phyloP scores from a whole-genome alignment of 2,329 filamentous ascomycete genomes.

The Penicillium verrucosum region DNA sequence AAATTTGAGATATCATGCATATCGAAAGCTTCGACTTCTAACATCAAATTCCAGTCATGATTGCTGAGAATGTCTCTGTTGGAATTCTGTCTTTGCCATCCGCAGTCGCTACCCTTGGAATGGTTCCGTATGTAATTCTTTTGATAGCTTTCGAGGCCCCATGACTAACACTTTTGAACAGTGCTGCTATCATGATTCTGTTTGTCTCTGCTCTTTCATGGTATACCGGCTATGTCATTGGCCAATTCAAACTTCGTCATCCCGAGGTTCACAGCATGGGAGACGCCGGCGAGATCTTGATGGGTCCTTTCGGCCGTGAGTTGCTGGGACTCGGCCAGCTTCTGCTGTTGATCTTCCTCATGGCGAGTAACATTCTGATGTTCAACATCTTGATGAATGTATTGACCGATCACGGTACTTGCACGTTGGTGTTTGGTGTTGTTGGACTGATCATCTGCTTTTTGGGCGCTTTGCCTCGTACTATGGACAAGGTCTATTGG shows the following conservation, averaged over 20 bases:
- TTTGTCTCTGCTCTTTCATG: slow-evolving; percentile 54
- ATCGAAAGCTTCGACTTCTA: background rate
- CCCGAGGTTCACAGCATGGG: slow-evolving; percentile 64
- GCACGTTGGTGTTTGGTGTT: slow-evolving; percentile 62
- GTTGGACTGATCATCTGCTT: slow-evolving; percentile 58
- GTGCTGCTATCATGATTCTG: slow-evolving; percentile 53
- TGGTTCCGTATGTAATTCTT: slow-evolving; percentile 46
- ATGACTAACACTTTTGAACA: slow-evolving; percentile 12
- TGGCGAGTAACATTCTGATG: slow-evolving; percentile 67
- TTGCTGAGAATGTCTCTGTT: slow-evolving; percentile 58
- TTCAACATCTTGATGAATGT: slow-evolving; percentile 66
- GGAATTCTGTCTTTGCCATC: slow-evolving; percentile 57
- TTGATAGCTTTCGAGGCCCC: background rate
- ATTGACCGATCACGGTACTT: slow-evolving; percentile 59
- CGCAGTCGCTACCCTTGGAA: slow-evolving; percentile 52
- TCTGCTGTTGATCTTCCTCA: slow-evolving; percentile 64
- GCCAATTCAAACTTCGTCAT: slow-evolving; percentile 55
- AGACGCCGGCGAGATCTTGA: slow-evolving; percentile 62
- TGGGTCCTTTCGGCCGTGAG: slow-evolving; percentile 61
- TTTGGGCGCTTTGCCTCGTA: slow-evolving; percentile 58
- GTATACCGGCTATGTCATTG: slow-evolving; percentile 60
- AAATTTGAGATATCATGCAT: background rate
- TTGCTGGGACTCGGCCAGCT: slow-evolving; percentile 60
- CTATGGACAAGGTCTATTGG: slow-evolving; percentile 59
- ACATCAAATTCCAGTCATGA: slow-evolving; percentile 48